phyloP scores from a whole-genome alignment of 371 early-diverging fungal species.

The Rhizopus stolonifer region DNA sequence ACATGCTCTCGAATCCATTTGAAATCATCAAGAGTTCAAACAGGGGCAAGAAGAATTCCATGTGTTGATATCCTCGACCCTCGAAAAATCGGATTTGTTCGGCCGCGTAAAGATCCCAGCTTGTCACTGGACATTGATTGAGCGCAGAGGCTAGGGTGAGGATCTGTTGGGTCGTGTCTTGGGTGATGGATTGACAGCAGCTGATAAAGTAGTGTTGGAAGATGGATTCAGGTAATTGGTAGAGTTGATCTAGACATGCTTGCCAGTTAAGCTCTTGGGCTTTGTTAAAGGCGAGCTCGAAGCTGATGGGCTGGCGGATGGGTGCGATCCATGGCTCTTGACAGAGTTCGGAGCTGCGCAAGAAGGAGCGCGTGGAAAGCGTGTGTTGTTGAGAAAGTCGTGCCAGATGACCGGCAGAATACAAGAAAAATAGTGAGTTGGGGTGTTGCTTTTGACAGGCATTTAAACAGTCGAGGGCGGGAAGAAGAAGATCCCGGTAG shows the following conservation, averaged over 20 bases:
- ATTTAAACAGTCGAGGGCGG: constrained; percentile 47
- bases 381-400: constrained; percentile 29
- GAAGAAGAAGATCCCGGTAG: constrained; percentile 15
- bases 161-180: too few species aligned
- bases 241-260: constrained; percentile 26
- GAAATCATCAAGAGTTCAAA: constrained; percentile 51
- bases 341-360: constrained; percentile 21
- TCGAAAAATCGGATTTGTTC: constrained; percentile 47
- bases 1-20: constrained; percentile 45
- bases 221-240: constrained; percentile 44
- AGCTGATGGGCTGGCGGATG: constrained; percentile 31
- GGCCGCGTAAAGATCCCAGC: constrained; percentile 42
- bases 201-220: constrained; percentile 52
- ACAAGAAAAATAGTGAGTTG: constrained; percentile 51
- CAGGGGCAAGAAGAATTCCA: constrained; percentile 37
- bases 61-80: constrained; percentile 44
- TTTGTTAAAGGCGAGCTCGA: constrained; percentile 50
- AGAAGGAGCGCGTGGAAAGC: constrained; percentile 30
- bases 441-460: constrained; percentile 46
- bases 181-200: constrained; percentile 37
- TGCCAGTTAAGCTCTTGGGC: constrained; percentile 47
- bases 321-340: constrained; percentile 24
- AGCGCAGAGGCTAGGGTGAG: too few species aligned
- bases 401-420: constrained; percentile 45
- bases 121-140: too few species aligned